Conservation (phyloP, 2,329 filamentous ascomycete genomes). For the Phaeoacremonium minimum region DNA sequence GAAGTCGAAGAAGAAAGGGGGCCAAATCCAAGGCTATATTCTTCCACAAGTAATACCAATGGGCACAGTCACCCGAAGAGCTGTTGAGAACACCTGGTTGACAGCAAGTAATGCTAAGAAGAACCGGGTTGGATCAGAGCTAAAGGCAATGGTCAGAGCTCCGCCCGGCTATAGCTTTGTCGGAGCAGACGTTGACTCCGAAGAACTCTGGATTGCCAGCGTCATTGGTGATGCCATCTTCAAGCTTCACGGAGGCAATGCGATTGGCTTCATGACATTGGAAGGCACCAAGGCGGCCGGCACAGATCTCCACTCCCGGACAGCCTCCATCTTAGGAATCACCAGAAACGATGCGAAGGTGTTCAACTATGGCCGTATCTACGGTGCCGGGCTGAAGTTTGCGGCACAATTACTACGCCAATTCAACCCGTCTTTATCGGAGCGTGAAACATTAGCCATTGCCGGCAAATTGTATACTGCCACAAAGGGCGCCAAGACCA, state of each 20-base stretch:
- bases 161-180: slow-evolving; percentile 91
- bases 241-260: slow-evolving; percentile 91
- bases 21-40: slow-evolving; percentile 67
- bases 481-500: slow-evolving; percentile 88
- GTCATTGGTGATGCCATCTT: slow-evolving; percentile 93
- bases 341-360: slow-evolving; percentile 94
- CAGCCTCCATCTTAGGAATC: slow-evolving; percentile 86
- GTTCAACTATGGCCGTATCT: slow-evolving; percentile 98
- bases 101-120: slow-evolving; percentile 96
- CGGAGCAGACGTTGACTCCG: slow-evolving; percentile 93
- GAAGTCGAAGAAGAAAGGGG: slow-evolving; percentile 14
- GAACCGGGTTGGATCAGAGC: slow-evolving; percentile 91
- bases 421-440: slow-evolving; percentile 83
- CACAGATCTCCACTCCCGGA: slow-evolving; percentile 91
- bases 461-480: slow-evolving; percentile 79
- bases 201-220: slow-evolving; percentile 97
- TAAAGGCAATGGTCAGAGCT: slow-evolving; percentile 95
- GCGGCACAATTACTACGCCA: slow-evolving; percentile 85
- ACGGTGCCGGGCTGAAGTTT: slow-evolving; percentile 94
- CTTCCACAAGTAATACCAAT: slow-evolving; percentile 95
- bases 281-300: slow-evolving; percentile 93
- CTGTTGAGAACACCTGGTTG: slow-evolving; percentile 97
- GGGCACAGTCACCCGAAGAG: slow-evolving; percentile 91
- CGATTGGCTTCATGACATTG: slow-evolving; percentile 97
- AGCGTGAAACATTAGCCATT: slow-evolving; percentile 70